A percentile compares a stretch with the other conserved stretches of the same genome.
Evolutionary conservation across 352 stramenopile genomes (phyloP).

Genomic region (Pythium utonaiense): DNA sequence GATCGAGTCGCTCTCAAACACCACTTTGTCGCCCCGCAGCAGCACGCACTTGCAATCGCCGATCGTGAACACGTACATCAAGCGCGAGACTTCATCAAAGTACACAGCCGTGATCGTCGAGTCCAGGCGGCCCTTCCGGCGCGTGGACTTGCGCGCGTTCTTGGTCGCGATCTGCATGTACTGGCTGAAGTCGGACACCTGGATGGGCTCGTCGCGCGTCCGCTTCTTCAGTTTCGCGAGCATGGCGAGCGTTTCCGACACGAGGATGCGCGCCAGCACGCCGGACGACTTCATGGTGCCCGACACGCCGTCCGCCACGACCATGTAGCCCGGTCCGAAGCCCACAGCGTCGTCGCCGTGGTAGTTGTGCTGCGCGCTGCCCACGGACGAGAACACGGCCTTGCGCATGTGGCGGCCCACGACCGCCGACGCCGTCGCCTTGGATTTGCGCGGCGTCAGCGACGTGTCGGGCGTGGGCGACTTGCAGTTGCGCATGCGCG

Average conservation of each 20-base stretch:
- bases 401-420: conserved; percentile 10
- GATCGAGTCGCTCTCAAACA: conserved; percentile 88
- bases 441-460: conserved; percentile 18
- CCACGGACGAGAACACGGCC: conserved; percentile 74
- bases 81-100: conserved; percentile 61
- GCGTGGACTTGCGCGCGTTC: conserved; percentile 62
- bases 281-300: conserved; percentile 83
- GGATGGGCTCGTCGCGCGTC: conserved; percentile 44
- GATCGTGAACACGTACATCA: conserved; percentile 85
- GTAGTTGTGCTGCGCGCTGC: conserved; percentile 72
- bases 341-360: conserved; percentile 84
- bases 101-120: conserved; percentile 81
- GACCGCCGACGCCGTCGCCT: neutral
- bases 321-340: conserved; percentile 84
- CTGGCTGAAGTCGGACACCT: conserved; percentile 52
- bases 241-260: conserved; percentile 67
- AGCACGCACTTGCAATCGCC: conserved; percentile 87
- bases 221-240: conserved; percentile 73
- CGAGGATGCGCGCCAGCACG: conserved; percentile 72
- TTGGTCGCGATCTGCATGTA: conserved; percentile 74
- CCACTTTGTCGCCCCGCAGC: conserved; percentile 51
- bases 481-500: conserved; percentile 76
- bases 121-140: conserved; percentile 77
- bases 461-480: conserved; percentile 35
- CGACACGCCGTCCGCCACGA: conserved; percentile 82